Evolutionary conservation across 257 asterid genomes (phyloP), one percentile per base, ranked within the genome.

Genomic region (Solanum phureja): DNA sequence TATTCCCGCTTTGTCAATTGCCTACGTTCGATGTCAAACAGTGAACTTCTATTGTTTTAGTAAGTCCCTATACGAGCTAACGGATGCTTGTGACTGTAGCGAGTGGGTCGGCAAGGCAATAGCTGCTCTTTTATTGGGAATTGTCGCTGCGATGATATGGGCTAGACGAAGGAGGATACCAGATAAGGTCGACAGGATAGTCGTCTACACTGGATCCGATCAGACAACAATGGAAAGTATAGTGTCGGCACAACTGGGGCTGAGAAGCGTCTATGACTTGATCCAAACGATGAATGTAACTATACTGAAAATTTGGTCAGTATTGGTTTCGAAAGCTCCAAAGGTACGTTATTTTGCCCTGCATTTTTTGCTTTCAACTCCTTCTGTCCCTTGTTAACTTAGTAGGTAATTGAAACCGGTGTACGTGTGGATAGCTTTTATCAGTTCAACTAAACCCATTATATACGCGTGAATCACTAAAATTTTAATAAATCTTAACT

Each of bases 191-290:
- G 85, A 92, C 71, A 97, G 92, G 82, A 90, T 97, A 7, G 91
- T 95, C 13, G 88, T 97, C 34, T 83, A 68, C 69, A 93, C 93
- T 1, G 94, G 93, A 60, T 90, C 98, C 2, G 98, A 95, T 89
- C 95, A 93, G 88, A 87, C 98, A 7, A 87, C 98, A 0, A 86
- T 94, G 93, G 99, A 95, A 88, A 95, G 92, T 89, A 91, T 97
- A 64, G 96, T 97, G 13, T 95, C 99, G 3, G 99, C 99, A 2
- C 99, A 97, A 84, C 98, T 94, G 27, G 98, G 95, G 23, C 35
- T 97, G 24, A 88, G 89, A 87, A 94, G 49, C 21, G 88, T 92
- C 21, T 94, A 93, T 23, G 94, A 93, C 40, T 72, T 92, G 40
- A 91, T 97, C 92, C 95, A 88, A 90, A 91, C 76, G 74, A 87